These are phyloP conservation scores for Prunus davidiana DNA, from an alignment of 306 rosid genomes.

Conservation along the genomic window DNA sequence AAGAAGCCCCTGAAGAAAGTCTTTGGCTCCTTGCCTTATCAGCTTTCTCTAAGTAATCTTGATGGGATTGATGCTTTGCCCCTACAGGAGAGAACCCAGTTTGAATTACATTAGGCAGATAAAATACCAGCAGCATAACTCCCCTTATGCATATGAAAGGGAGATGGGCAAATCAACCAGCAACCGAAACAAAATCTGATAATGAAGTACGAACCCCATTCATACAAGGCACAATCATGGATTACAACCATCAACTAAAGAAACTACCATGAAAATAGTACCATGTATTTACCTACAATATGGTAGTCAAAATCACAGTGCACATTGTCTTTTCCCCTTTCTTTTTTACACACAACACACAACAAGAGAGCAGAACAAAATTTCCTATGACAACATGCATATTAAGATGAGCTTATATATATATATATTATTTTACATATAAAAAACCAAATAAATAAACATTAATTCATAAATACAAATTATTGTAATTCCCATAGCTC, in stretches of 20 bases:
- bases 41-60: conserved; percentile 88
- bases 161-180: not conserved
- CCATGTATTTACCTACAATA: not conserved
- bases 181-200: not conserved
- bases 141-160: not conserved
- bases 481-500: not conserved
- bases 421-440: too few relatives aligned
- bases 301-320: not conserved
- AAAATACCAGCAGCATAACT: not conserved
- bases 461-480: not conserved
- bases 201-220: not conserved
- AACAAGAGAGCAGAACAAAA: not conserved
- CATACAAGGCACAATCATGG: not conserved
- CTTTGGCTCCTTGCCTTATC: conserved; percentile 95
- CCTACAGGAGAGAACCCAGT: conserved; percentile 45
- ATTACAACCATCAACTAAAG: not conserved
- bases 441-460: not conserved
- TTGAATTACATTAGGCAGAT: conserved; percentile 9
- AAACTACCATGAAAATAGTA: not conserved
- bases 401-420: too few relatives aligned
- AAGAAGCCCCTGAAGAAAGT: conserved; percentile 69
- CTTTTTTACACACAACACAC: not conserved
- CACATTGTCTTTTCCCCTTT: not conserved
- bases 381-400: too few relatives aligned
- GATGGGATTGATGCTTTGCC: conserved; percentile 82